Conservation (phyloP, 1,284 basidiomycete genomes). For the Cryptococcus sp. region DNA sequence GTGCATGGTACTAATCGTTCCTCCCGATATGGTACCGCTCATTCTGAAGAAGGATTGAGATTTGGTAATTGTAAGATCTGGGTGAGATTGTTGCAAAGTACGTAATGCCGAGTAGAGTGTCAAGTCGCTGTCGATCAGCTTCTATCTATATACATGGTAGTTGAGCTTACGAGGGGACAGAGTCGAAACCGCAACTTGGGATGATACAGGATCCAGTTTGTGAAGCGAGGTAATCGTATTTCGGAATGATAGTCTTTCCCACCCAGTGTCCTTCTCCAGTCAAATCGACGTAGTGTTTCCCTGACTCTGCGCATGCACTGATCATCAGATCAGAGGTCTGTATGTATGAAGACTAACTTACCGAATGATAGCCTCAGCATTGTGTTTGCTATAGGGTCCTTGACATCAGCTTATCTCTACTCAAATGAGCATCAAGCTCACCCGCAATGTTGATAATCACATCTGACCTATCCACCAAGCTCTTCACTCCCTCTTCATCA, state of each 20-base stretch:
- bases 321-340: constrained; percentile 1
- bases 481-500: constrained; percentile 25
- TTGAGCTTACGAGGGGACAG: constrained; percentile 56
- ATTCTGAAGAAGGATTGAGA: constrained; percentile 55
- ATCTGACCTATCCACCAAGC: constrained; percentile 23
- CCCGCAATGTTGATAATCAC: constrained; percentile 42
- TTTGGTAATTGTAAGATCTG: constrained; percentile 46
- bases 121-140: constrained; percentile 50
- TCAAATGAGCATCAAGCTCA: constrained; percentile 12
- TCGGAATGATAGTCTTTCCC: constrained; percentile 52
- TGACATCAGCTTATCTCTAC: not conserved
- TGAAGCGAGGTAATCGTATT: constrained; percentile 63
- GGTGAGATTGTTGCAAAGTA: constrained; percentile 47
- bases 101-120: constrained; percentile 57
- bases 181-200: constrained; percentile 67
- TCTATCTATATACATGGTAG: not conserved
- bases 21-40: constrained; percentile 61
- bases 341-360: constrained; percentile 5
- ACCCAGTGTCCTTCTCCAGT: constrained; percentile 58
- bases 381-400: constrained; percentile 37
- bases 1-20: constrained; percentile 60
- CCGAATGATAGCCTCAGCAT: constrained; percentile 33
- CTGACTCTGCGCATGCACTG: constrained; percentile 56
- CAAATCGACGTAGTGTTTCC: constrained; percentile 64
- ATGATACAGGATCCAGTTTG: constrained; percentile 65